Percentiles rank a stretch among this genome's conserved stretches.
phyloP scores from a whole-genome alignment of 169 alveolate genomes.

The Eimeria zaria region DNA sequence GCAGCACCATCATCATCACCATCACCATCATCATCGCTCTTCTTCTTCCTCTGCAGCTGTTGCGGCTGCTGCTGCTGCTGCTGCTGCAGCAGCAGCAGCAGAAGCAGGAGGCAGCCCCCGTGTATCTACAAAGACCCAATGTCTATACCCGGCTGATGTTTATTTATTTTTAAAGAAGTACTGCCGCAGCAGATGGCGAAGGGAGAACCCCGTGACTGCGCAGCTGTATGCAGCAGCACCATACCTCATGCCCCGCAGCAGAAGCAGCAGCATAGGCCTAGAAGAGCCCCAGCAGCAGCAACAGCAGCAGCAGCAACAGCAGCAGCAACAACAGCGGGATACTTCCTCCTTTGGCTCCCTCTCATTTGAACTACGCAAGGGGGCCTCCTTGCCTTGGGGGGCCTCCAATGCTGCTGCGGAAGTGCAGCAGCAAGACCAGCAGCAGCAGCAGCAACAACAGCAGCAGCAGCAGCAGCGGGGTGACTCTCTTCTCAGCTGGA shows the following conservation, averaged over 20 bases:
- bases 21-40: not conserved
- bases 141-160: constrained; percentile 12
- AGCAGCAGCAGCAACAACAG: constrained; percentile 41
- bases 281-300: constrained; percentile 40
- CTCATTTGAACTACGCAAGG: not conserved
- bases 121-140: not conserved
- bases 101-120: not conserved
- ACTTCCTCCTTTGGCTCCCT: not conserved
- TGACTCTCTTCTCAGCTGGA: constrained; percentile 8
- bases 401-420: not conserved
- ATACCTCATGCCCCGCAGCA: constrained; percentile 75
- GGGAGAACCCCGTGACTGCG: constrained; percentile 81
- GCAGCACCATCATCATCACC: not conserved
- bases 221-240: constrained; percentile 82
- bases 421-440: constrained; percentile 9
- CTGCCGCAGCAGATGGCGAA: constrained; percentile 64
- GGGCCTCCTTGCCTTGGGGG: constrained; percentile 2
- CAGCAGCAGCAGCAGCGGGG: not conserved
- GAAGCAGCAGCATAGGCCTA: constrained; percentile 59
- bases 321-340: constrained; percentile 33
- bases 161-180: constrained; percentile 6
- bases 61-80: constrained; percentile 2
- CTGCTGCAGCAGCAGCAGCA: not conserved
- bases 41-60: not conserved
- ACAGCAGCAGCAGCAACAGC: constrained; percentile 26